Percentiles rank a stretch among this genome's conserved stretches.
Conservation (phyloP, 257 asterid genomes). For the Fraxinus cuspidata region DNA sequence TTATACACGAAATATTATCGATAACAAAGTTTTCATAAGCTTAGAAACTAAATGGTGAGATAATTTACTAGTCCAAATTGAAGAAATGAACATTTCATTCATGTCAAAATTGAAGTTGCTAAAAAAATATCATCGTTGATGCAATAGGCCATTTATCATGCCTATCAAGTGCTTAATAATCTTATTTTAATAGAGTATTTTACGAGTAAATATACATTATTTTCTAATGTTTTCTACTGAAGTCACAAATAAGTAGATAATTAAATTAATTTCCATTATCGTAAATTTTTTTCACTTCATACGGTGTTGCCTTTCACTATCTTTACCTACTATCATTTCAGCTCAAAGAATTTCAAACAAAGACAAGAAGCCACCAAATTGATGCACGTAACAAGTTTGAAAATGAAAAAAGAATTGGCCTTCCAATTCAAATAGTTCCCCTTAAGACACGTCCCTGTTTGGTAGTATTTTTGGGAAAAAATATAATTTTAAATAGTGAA, state of each 20-base stretch:
- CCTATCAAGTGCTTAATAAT: not conserved
- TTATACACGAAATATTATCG: not conserved
- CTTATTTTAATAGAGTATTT: not conserved
- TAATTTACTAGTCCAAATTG: not conserved
- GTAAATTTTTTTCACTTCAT: not conserved
- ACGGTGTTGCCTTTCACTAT: not conserved
- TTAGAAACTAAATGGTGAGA: no score
- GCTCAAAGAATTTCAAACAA: not conserved
- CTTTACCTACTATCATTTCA: constrained; percentile 18
- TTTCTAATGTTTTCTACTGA: not conserved
- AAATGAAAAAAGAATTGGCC: not conserved
- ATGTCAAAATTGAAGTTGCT: not conserved
- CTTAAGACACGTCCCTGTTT: not conserved
- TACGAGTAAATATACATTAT: not conserved
- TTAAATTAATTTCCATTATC: not conserved
- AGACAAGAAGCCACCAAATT: not conserved
- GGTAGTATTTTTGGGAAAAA: no score
- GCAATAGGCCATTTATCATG: not conserved
- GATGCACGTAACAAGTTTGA: not conserved
- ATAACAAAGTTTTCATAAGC: no score
- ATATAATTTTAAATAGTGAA: no score
- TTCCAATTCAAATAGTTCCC: not conserved
- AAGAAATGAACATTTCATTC: not conserved
- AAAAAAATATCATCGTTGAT: not conserved
- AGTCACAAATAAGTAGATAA: not conserved